Base-by-base conservation (phyloP, 2,329 filamentous ascomycete genomes). In the Ophiostoma himal-ulmi region DNA sequence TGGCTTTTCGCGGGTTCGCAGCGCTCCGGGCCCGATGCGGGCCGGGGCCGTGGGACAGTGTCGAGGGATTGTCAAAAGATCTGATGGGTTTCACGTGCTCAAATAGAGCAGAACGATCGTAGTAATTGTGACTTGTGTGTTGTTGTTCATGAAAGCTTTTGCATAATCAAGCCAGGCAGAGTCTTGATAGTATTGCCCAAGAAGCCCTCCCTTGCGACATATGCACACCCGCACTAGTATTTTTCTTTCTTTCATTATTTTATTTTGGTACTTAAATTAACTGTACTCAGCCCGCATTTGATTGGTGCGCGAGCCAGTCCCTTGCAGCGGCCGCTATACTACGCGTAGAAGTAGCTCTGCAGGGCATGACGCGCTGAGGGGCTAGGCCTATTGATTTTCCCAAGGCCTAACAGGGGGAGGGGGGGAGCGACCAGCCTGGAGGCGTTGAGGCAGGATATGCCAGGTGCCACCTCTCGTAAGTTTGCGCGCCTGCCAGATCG, bases 11-110 rank as follows among this genome's bases (percentile, higher is more conserved):
- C 6, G 36, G 52, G 44, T 37, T 48, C 8, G 69, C 69, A 72
- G 70, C 67, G 60, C 68, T 57, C 69, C 60, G 67, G 39, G 54
- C 65, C 66, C 34, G 65, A n/a, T 34, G 67, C n/a, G 68, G 68
- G 37, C 37, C 68, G 68, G 52, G 36, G 65, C 37, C 39, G 65
- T 48, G 10, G 39, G 14, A 48, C 36, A 44, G 37, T 37, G 36
- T 22, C 36, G 36, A 37, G 20, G 57, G n/a, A 10, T 6, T 22
- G 37, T 37, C 17, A 13, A 2, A 10, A 17, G 41, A 44, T n/a
- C 13, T 22, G 22, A 17, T 17, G 11, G 34, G 20, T 34, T 20
- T n/a, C 20, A 39, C 0, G 17, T 41, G 20, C 62, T 65, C 36
- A 22, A 36, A 22, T 10, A 39, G 60, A 64, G 60, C 60, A 37